These are phyloP conservation scores for Limtongozyma cylindracea DNA, from an alignment of 805 yeast species.

Conservation along the genomic window DNA sequence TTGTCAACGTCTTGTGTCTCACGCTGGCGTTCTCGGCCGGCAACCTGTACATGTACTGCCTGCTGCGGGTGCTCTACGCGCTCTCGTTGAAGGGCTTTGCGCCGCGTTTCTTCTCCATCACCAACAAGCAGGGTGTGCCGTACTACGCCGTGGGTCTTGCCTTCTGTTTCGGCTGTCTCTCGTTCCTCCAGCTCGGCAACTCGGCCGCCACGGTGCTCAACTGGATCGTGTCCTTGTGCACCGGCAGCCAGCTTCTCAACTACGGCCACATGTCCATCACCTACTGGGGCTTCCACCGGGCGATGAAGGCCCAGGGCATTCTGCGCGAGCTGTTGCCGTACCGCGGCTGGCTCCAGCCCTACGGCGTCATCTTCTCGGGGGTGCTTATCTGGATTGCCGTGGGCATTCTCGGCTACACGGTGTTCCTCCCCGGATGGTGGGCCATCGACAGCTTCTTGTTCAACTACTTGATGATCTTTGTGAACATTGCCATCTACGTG, in stretches of 20 bases:
- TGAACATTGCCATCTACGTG: no score
- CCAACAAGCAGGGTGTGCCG: slow-evolving; percentile 21
- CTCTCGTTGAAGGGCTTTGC: slow-evolving; percentile 53
- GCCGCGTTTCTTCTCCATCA: slow-evolving; percentile 30
- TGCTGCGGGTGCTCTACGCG: slow-evolving; percentile 52
- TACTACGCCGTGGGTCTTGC: slow-evolving; percentile 16
- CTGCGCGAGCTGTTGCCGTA: slow-evolving; percentile 3
- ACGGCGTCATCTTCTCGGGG: slow-evolving; percentile 6
- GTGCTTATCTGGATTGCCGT: slow-evolving; percentile 1
- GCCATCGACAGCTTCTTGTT: no score
- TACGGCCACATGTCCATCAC: slow-evolving; percentile 6
- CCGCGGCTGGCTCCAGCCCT: slow-evolving; percentile 5
- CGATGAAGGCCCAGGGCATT: slow-evolving; percentile 3
- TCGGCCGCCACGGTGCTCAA: slow-evolving; percentile 6
- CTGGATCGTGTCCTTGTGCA: slow-evolving; percentile 11
- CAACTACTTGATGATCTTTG: no score
- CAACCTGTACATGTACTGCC: slow-evolving; percentile 56
- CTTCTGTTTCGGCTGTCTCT: slow-evolving; percentile 28
- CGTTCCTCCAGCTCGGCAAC: slow-evolving; percentile 30
- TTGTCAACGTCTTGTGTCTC: slow-evolving; percentile 57
- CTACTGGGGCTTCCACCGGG: not conserved
- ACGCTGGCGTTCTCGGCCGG: slow-evolving; percentile 63
- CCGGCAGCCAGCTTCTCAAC: slow-evolving; percentile 9
- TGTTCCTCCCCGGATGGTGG: no score
- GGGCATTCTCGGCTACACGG: no score